A percentile compares a stretch with the other conserved stretches of the same genome.
phyloP scores from a whole-genome alignment of 1,139 yeast genomes.

The Debaryomyces sp. region DNA sequence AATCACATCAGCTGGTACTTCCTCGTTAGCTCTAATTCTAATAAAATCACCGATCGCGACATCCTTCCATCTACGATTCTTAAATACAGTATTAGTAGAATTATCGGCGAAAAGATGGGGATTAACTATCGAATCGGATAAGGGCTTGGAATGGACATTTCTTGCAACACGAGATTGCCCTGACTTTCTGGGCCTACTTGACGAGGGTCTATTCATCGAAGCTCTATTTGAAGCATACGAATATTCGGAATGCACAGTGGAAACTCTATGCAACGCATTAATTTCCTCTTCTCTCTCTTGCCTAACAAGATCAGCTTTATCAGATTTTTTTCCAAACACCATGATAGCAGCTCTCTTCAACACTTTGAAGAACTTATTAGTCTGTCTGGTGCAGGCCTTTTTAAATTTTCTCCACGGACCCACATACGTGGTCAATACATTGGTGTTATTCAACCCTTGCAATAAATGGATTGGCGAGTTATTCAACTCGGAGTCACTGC shows the following conservation, averaged over 20 bases:
- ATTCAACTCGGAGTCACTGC: constrained; percentile 81
- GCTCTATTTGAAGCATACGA: constrained; percentile 17
- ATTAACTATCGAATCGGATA: constrained; percentile 33
- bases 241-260: constrained; percentile 44
- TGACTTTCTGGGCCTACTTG: constrained; percentile 13
- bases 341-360: constrained; percentile 26
- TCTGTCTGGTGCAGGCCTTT: constrained; percentile 38
- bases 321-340: constrained; percentile 32
- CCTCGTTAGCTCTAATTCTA: constrained; percentile 83
- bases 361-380: constrained; percentile 19
- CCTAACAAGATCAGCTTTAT: constrained; percentile 31
- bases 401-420: constrained; percentile 70
- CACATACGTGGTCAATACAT: constrained; percentile 70
- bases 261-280: constrained; percentile 37
- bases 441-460: constrained; percentile 69
- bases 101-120: constrained; percentile 29
- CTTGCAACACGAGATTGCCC: constrained; percentile 16
- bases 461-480: constrained; percentile 83
- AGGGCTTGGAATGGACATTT: constrained; percentile 15
- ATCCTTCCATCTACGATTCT: constrained; percentile 82
- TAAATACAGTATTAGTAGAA: constrained; percentile 48
- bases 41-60: constrained; percentile 88
- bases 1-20: constrained; percentile 89
- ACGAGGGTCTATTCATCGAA: constrained; percentile 3
- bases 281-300: constrained; percentile 30